phyloP scores from a whole-genome alignment of 2,329 filamentous ascomycete genomes.

The Clonostachys rhizophaga region DNA sequence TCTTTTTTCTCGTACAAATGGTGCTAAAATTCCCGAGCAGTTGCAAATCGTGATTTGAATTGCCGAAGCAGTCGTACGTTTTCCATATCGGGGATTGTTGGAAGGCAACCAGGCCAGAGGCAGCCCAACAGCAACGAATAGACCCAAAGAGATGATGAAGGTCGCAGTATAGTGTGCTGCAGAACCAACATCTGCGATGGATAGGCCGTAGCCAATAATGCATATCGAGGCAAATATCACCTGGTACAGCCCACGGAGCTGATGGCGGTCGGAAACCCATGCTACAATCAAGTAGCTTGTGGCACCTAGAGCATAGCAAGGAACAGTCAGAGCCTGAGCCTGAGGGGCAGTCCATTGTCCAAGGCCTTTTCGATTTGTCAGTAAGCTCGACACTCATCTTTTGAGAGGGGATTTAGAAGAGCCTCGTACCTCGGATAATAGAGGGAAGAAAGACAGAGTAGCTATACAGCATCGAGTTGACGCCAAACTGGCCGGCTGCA shows the following conservation, averaged over 20 bases:
- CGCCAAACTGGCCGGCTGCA: neutral
- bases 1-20: constrained; percentile 10
- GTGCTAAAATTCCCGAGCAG: neutral
- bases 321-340: constrained; percentile 39
- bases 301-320: constrained; percentile 56
- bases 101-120: constrained; percentile 2
- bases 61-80: neutral
- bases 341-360: neutral
- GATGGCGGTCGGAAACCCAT: constrained; percentile 45
- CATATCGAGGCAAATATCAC: neutral
- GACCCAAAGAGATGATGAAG: constrained; percentile 3
- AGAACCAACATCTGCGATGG: neutral
- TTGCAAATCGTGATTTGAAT: constrained; percentile 1
- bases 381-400: too few species aligned
- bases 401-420: too few species aligned
- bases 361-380: neutral
- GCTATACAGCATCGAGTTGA: constrained; percentile 12
- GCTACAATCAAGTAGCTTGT: constrained; percentile 52
- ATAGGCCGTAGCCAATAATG: constrained; percentile 1
- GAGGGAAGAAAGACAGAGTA: constrained; percentile 61
- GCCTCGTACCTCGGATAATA: constrained; percentile 41
- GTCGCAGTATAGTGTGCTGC: constrained; percentile 1
- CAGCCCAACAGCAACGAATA: constrained; percentile 3
- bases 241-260: constrained; percentile 3
- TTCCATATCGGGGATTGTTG: constrained; percentile 1